Percentiles rank a stretch among this genome's conserved stretches.
phyloP scores from a whole-genome alignment of 2,329 filamentous ascomycete genomes.

The Xylaria sp. region DNA sequence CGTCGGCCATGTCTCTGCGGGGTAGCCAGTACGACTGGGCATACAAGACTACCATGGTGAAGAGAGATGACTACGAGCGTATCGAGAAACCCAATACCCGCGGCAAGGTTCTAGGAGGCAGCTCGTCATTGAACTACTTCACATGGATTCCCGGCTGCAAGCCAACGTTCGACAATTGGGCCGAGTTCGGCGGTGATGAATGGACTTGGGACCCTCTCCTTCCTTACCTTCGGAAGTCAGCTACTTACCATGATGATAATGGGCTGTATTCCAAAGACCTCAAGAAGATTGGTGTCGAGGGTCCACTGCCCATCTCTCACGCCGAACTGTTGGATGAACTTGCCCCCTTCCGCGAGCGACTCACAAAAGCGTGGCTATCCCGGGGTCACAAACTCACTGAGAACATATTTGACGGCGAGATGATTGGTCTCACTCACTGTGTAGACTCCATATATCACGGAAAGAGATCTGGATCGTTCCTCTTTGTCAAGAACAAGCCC shows the following conservation, averaged over 20 bases:
- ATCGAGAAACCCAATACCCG: constrained; percentile 72
- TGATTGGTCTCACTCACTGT: constrained; percentile 63
- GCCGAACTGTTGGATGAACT: constrained; percentile 64
- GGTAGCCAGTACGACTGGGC: constrained; percentile 67
- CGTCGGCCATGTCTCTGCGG: constrained; percentile 62
- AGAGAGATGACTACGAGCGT: constrained; percentile 67
- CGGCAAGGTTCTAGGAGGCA: constrained; percentile 68
- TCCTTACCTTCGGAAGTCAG: constrained; percentile 46
- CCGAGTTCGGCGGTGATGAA: constrained; percentile 75
- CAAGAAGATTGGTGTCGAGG: constrained; percentile 60
- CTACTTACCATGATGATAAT: constrained; percentile 66
- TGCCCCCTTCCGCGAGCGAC: constrained; percentile 59
- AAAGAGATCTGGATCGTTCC: constrained; percentile 60
- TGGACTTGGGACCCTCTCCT: constrained; percentile 64
- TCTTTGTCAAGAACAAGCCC: constrained; percentile 57
- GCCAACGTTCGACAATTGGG: constrained; percentile 72
- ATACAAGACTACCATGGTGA: constrained; percentile 70
- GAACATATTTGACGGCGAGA: constrained; percentile 65
- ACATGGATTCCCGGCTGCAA: constrained; percentile 70
- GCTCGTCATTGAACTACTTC: constrained; percentile 69
- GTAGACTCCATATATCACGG: constrained; percentile 68
- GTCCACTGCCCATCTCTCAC: constrained; percentile 65
- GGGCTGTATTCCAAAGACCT: constrained; percentile 57
- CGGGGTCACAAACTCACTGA: constrained; percentile 62
- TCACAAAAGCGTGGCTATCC: constrained; percentile 63